These are phyloP conservation scores for Orbilia quercus DNA, from an alignment of 2,329 filamentous ascomycete genomes.

Conservation along the genomic window DNA sequence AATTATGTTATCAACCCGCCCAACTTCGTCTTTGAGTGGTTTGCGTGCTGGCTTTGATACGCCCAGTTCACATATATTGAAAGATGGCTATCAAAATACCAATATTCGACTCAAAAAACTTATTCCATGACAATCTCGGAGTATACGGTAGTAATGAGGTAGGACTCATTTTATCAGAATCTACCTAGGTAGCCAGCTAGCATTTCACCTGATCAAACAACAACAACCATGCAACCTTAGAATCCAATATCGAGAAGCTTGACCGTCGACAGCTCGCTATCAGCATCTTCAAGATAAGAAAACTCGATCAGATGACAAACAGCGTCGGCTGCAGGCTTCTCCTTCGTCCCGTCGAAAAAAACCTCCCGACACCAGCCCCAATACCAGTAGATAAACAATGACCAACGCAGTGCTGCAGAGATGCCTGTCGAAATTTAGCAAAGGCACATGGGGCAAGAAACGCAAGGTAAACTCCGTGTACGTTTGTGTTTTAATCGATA, in stretches of 20 bases:
- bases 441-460: constrained; percentile 27
- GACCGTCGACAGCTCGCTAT: background rate
- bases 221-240: too few species aligned
- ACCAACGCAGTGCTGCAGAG: constrained; percentile 50
- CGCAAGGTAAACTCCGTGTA: constrained; percentile 2
- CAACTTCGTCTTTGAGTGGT: too few species aligned
- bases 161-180: too few species aligned
- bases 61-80: too few species aligned
- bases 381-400: constrained; percentile 40
- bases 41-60: too few species aligned
- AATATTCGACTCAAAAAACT: too few species aligned
- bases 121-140: too few species aligned
- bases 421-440: constrained; percentile 6
- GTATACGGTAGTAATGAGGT: too few species aligned
- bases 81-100: too few species aligned
- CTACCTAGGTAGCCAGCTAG: too few species aligned
- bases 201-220: too few species aligned
- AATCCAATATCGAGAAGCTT: background rate
- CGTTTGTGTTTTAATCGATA: constrained; percentile 30
- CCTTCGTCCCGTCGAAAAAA: constrained; percentile 15
- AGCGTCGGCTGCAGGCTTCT: constrained; percentile 5
- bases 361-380: constrained; percentile 7
- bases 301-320: constrained; percentile 30
- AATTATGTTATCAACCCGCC: background rate
- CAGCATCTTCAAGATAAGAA: constrained; percentile 34